Percentiles rank a stretch among this genome's conserved stretches.
Conservation (phyloP, 805 yeast species). For the Starmerella apis region DNA sequence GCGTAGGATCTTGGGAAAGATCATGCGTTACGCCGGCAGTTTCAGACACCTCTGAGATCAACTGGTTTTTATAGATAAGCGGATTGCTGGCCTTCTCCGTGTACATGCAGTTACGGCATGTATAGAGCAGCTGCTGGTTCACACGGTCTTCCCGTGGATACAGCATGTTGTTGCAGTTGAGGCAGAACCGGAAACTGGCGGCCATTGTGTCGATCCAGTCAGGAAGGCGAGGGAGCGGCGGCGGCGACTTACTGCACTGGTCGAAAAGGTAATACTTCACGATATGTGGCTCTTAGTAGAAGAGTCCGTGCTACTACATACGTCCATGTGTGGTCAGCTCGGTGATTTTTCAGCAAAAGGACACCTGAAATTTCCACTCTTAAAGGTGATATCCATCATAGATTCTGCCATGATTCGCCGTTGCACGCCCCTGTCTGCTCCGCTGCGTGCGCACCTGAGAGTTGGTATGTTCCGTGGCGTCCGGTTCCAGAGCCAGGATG, state of each 20-base stretch:
- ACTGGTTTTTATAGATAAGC: slow-evolving; percentile 78
- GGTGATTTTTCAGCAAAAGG: slow-evolving; percentile 5
- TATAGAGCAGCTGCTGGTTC: slow-evolving; percentile 61
- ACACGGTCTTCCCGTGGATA: slow-evolving; percentile 93
- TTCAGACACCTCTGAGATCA: slow-evolving; percentile 79
- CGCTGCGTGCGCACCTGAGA: slow-evolving; percentile 3
- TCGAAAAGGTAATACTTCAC: background rate
- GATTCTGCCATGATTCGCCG: slow-evolving; percentile 6
- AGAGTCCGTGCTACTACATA: background rate
- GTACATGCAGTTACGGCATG: slow-evolving; percentile 90
- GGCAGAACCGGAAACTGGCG: slow-evolving; percentile 80
- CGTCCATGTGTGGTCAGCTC: background rate
- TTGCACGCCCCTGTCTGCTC: slow-evolving; percentile 6
- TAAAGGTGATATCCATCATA: background rate
- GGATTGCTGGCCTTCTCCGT: slow-evolving; percentile 85
- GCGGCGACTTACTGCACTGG: background rate
- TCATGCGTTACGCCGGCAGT: slow-evolving; percentile 97
- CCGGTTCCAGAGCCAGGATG: slow-evolving; percentile 35
- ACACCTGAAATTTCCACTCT: slow-evolving; percentile 3
- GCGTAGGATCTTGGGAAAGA: slow-evolving; percentile 92
- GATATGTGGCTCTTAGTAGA: slow-evolving; percentile 4
- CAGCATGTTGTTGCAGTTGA: slow-evolving; percentile 96
- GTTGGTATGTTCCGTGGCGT: slow-evolving; percentile 1
- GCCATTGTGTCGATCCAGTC: slow-evolving; percentile 43
- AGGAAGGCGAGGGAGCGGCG: background rate